Percentiles rank a stretch among this genome's conserved stretches.
Evolutionary conservation across 345 rosid genomes (phyloP).

Genomic region (Cardamine resedifolia): DNA sequence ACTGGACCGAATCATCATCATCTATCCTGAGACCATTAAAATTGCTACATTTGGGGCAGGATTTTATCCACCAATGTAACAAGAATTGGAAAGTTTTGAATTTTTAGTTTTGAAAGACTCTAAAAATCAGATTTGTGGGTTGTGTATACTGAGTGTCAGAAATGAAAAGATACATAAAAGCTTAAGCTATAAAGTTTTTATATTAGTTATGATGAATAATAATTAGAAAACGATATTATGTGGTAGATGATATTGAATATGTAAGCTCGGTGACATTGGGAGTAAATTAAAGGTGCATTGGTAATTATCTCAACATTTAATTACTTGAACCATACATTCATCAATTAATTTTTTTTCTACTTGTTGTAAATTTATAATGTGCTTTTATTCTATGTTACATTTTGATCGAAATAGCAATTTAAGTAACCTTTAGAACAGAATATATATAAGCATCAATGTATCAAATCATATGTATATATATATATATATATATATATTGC

Average conservation of each 20-base stretch:
- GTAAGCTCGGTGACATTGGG: neutral
- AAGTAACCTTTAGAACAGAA: neutral
- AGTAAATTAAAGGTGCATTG: neutral
- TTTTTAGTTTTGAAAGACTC: neutral
- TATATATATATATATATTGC: neutral
- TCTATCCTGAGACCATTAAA: neutral
- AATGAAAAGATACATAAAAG: neutral
- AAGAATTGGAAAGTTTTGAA: neutral
- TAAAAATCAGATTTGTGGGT: neutral
- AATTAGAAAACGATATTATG: neutral
- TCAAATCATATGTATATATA: too few relatives aligned
- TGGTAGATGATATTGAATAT: neutral
- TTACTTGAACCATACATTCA: neutral
- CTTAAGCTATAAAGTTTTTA: neutral
- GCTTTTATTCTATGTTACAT: neutral
- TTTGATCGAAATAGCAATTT: neutral
- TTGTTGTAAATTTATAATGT: neutral
- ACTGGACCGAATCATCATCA: neutral
- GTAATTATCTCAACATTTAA: neutral
- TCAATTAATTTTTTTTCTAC: neutral
- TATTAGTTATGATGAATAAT: neutral
- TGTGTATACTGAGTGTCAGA: neutral
- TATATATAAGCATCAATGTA: neutral
- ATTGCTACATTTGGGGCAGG: constrained; percentile 10
- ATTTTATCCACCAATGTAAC: neutral